Conservation (phyloP, 257 asterid species). For the Solanum phureja region DNA sequence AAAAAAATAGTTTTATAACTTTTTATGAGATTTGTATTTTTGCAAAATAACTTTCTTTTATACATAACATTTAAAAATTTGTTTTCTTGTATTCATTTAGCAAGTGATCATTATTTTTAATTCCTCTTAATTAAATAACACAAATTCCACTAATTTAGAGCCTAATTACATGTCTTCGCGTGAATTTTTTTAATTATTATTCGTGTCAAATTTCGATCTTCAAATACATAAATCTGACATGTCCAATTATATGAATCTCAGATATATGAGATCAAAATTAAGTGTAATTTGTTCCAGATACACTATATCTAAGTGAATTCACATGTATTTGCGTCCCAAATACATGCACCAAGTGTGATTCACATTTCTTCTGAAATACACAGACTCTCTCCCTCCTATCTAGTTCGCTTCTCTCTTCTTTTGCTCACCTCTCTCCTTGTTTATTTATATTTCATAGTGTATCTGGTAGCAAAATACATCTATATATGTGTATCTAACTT, state of each 20-base stretch:
- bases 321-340: not conserved
- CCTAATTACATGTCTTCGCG: not conserved
- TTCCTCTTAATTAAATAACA: not conserved
- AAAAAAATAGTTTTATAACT: no score
- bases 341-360: not conserved
- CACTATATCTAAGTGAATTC: no score
- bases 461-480: no score
- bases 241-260: no score
- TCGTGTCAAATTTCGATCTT: no score
- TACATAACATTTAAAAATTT: not conserved
- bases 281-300: not conserved
- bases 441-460: not conserved
- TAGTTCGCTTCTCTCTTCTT: not conserved
- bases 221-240: no score
- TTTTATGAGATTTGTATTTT: not conserved
- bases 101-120: not conserved
- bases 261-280: no score
- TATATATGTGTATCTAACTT: not conserved
- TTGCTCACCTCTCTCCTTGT: not conserved
- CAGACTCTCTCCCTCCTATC: not conserved
- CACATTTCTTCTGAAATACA: not conserved
- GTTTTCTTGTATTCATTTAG: no score
- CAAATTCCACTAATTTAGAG: not conserved
- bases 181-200: no score
- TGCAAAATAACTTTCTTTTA: not conserved